Evolutionary conservation across 352 stramenopile species (phyloP), one percentile per base, ranked within the genome.

Genomic region (Phytophthora gonapodyides): DNA sequence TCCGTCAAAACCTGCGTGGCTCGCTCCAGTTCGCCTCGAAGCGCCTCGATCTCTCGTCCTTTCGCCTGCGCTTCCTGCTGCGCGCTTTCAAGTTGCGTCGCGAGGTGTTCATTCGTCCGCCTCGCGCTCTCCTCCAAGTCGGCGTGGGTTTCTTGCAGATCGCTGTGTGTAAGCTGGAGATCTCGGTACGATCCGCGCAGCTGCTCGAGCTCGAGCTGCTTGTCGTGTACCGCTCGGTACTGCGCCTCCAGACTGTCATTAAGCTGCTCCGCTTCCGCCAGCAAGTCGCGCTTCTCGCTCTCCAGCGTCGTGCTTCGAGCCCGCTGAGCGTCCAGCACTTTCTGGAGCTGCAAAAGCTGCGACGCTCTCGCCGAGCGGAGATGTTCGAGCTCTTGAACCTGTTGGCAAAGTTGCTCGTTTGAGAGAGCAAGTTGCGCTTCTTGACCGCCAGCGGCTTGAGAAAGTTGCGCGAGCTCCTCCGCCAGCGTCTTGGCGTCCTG

Each of bases 341-440:
- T 84, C 24, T 89, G 80, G 2, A 89, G 57, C 21, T 93, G 83
- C n/a, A 88, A 47, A 8, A 76, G 57, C 46, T 89, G 77, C n/a
- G 87, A 51, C 0, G 60, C 70, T 33, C 58, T 67, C 1, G 33
- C 43, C 4, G 62, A 56, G 2, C 75, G 73, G 2, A 67, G 38
- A 27, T 87, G 76, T 10, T 87, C 77, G 2, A 84, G 57, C 19
- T 87, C 75, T n/a, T 85, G 78, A 6, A 86, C 43, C 30, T 87
- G 71, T 19, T 84, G 82, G 5, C 52, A 45, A 24, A 86, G 62
- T 41, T 87, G 69, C 30, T 85, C 67, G 6, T 82, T 71, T 54
- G 84, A 73, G 0, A 31, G 44, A 7, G 54, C 69, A 5, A 87
- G 55, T 42, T 83, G 75, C 15, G 65, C 53, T 44, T 88, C 78